Percentiles rank a stretch among this genome's conserved stretches.
Conservation (phyloP, 352 stramenopile species). For the Phytophthora melonis region DNA sequence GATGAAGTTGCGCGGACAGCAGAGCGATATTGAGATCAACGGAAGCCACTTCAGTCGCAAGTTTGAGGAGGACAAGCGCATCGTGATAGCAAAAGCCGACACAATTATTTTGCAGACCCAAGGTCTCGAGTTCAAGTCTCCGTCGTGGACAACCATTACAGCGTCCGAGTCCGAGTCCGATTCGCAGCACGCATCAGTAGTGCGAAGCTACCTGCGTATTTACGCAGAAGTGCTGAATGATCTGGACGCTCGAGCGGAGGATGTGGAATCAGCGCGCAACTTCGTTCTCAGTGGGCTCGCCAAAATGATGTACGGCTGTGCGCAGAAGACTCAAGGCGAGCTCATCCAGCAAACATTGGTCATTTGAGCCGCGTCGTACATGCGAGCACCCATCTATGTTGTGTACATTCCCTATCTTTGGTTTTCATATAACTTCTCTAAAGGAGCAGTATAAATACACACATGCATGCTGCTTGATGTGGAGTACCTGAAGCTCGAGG, state of each 20-base stretch:
- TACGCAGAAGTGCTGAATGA: neutral
- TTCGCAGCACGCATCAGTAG: neutral
- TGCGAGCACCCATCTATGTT: neutral
- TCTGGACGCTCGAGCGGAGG: neutral
- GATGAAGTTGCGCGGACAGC: constrained; percentile 28
- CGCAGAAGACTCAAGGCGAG: neutral
- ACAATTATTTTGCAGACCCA: constrained; percentile 24
- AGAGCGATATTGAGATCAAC: constrained; percentile 21
- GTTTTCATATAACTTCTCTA: too few species aligned
- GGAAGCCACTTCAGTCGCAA: constrained; percentile 28
- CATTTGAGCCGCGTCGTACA: neutral
- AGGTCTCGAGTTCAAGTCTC: constrained; percentile 3
- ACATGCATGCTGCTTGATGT: neutral
- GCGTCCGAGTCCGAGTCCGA: neutral
- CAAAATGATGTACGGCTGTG: neutral
- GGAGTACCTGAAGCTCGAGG: neutral
- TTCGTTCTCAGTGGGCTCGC: neutral
- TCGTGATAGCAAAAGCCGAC: constrained; percentile 31
- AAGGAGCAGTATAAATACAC: neutral
- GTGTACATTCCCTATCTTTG: too few species aligned
- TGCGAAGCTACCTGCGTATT: neutral
- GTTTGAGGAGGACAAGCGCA: constrained; percentile 24
- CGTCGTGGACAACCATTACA: neutral
- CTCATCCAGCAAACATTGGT: neutral
- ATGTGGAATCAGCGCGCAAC: neutral